Percentiles rank a stretch among this genome's conserved stretches.
Conservation (phyloP, 306 rosid species). For the Hippophae gyantsensis region DNA sequence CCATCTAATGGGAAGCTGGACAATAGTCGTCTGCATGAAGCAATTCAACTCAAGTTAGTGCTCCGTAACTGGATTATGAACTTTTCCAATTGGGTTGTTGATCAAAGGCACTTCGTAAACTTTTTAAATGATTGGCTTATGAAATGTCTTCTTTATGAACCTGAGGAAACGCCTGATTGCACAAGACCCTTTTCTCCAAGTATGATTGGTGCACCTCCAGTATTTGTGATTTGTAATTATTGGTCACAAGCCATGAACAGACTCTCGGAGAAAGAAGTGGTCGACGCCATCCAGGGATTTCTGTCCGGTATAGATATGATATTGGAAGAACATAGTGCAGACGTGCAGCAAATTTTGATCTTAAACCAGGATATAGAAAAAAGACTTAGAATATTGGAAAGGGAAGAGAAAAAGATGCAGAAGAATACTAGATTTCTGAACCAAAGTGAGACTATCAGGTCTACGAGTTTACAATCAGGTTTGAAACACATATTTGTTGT, state of each 20-base stretch:
- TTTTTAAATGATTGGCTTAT: conserved; percentile 69
- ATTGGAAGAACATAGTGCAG: conserved; percentile 35
- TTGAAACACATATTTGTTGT: conserved; percentile 46
- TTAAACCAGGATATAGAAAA: conserved; percentile 52
- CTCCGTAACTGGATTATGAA: conserved; percentile 54
- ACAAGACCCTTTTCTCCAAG: conserved; percentile 41
- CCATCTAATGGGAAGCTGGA: conserved; percentile 27
- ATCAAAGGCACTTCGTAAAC: conserved; percentile 52
- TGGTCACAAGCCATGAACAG: conserved; percentile 61
- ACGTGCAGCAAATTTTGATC: conserved; percentile 32
- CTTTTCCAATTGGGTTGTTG: conserved; percentile 53
- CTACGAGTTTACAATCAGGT: conserved; percentile 23
- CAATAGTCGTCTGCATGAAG: conserved; percentile 37
- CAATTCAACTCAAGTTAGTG: conserved; percentile 52
- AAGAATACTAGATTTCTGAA: conserved; percentile 11
- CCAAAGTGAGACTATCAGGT: conserved; percentile 19
- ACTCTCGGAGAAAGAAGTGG: conserved; percentile 49
- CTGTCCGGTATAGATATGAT: conserved; percentile 27
- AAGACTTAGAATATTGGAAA: conserved; percentile 33
- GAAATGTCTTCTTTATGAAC: conserved; percentile 49
- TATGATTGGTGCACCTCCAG: conserved; percentile 53
- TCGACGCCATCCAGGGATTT: conserved; percentile 45
- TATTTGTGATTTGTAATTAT: conserved; percentile 48
- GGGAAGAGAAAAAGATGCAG: conserved; percentile 43
- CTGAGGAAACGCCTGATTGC: conserved; percentile 38